Base-by-base conservation (phyloP, 2,329 filamentous ascomycete genomes). In the Fusarium irregulare region DNA sequence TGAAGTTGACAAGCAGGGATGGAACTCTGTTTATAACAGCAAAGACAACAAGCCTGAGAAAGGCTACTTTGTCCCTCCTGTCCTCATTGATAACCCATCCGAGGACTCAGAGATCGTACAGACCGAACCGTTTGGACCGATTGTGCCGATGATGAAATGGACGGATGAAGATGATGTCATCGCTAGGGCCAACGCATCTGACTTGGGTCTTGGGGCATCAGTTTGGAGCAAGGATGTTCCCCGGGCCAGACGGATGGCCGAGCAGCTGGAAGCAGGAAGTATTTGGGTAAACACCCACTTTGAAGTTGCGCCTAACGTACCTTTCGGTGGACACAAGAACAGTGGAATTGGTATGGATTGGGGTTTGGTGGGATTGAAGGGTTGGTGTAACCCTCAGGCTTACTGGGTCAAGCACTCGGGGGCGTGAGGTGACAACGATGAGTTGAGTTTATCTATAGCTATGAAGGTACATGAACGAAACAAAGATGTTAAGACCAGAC, bases 111-210 rank as follows among this genome's bases (percentile, higher is more conserved):
- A 82, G 1, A 84, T 91, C 32, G 87, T 89, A 1, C 78, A 80
- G 4, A 87, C 87, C 68, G 87, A 89, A 73, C 85, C 83, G 0
- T 80, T 80, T 42, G 86, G 49, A 2, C 90, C 90, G 0, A 88
- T 92, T 32, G 82, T 92, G 2, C 89, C 90, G 0, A 79, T 91
- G 10, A 74, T 91, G 58, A 85, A 83, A 21, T 92, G 89, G 88
- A 80, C 80, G 0, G 82, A 86, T 28, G 89, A 92, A 64, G 84
- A 84, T 7, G 88, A 91, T 20, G 87, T 89, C 0, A 78, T 91
- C 30, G 75, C 76, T 2, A 83, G 87, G 6, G 88, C 86, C 2
- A 90, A 90, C 64, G 79, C 83, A 21, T 79, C 80, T 3, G 80
- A 85, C 23, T 83, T 82, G 30, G 88, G 86, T 0, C 82, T 90